A percentile compares a stretch with the other conserved stretches of the same genome.
phyloP scores from a whole-genome alignment of 2,329 filamentous ascomycete species.

The Septoria linicola region DNA sequence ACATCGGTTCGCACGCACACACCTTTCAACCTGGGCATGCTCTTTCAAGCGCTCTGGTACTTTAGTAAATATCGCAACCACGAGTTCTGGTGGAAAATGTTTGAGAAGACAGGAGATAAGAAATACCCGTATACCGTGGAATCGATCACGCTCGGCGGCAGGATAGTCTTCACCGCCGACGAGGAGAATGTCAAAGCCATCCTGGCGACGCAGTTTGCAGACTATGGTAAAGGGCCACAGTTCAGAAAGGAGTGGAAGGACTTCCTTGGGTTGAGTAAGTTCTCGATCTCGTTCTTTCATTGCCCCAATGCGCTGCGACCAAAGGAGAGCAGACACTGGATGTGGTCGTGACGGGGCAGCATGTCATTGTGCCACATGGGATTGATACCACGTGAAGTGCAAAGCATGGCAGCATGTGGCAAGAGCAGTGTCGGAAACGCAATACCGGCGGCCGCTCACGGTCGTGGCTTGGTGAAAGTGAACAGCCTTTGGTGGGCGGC shows the following conservation, averaged over 20 bases:
- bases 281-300: constrained; percentile 38
- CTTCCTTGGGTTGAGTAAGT: constrained; percentile 75
- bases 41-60: constrained; percentile 57
- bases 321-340: neutral
- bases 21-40: constrained; percentile 61
- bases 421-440: too few species aligned
- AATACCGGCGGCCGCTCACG: too few species aligned
- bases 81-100: constrained; percentile 59
- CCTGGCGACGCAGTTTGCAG: constrained; percentile 79
- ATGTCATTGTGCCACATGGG: neutral
- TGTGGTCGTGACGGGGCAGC: neutral
- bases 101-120: constrained; percentile 44
- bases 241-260: constrained; percentile 75
- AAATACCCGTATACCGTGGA: constrained; percentile 60
- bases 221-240: constrained; percentile 76
- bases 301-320: neutral
- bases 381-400: constrained; percentile 6
- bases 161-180: constrained; percentile 74
- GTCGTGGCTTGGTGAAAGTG: too few species aligned
- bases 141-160: constrained; percentile 52
- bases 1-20: constrained; percentile 42
- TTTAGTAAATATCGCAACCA: constrained; percentile 54
- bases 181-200: constrained; percentile 90
- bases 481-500: too few species aligned
- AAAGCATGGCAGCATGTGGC: neutral